A percentile compares a stretch with the other conserved stretches of the same genome.
These are phyloP conservation scores for Fusarium illudens DNA, from an alignment of 2,329 filamentous ascomycete genomes.

Conservation along the genomic window DNA sequence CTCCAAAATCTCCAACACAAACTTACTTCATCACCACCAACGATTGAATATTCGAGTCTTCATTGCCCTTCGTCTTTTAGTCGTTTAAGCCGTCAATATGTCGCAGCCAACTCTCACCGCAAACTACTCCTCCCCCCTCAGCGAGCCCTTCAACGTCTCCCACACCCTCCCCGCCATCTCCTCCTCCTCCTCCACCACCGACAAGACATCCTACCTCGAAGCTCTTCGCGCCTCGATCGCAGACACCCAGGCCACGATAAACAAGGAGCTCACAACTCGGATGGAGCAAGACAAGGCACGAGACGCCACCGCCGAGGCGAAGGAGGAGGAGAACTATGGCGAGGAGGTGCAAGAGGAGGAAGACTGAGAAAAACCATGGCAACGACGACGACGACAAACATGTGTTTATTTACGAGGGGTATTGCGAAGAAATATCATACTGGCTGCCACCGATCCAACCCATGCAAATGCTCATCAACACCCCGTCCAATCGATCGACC, in stretches of 20 bases:
- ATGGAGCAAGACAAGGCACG: slow-evolving; percentile 77
- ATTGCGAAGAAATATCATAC: slow-evolving; percentile 38
- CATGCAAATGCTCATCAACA: slow-evolving; percentile 35
- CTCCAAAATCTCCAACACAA: slow-evolving; percentile 7
- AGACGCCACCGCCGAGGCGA: slow-evolving; percentile 60
- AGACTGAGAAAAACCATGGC: slow-evolving; percentile 37
- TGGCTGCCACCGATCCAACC: slow-evolving; percentile 34
- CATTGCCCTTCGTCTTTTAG: not conserved
- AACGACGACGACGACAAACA: slow-evolving; percentile 8
- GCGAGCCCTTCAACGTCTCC: slow-evolving; percentile 56
- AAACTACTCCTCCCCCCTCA: slow-evolving; percentile 63
- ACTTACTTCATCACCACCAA: not conserved
- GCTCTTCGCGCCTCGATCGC: slow-evolving; percentile 65
- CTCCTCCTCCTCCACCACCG: slow-evolving; percentile 49
- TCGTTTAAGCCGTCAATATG: slow-evolving; percentile 11
- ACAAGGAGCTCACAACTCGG: slow-evolving; percentile 73
- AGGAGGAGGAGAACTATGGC: slow-evolving; percentile 82
- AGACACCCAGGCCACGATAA: slow-evolving; percentile 71
- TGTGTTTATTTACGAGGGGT: slow-evolving; percentile 32
- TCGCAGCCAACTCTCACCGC: slow-evolving; percentile 47
- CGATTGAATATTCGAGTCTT: not conserved
- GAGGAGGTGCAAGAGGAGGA: slow-evolving; percentile 81
- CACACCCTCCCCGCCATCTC: slow-evolving; percentile 48
- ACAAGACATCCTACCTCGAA: slow-evolving; percentile 68
- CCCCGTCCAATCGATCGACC: slow-evolving; percentile 4